phyloP scores from a whole-genome alignment of 2,329 filamentous ascomycete genomes.

The Trichoderma koningii region DNA sequence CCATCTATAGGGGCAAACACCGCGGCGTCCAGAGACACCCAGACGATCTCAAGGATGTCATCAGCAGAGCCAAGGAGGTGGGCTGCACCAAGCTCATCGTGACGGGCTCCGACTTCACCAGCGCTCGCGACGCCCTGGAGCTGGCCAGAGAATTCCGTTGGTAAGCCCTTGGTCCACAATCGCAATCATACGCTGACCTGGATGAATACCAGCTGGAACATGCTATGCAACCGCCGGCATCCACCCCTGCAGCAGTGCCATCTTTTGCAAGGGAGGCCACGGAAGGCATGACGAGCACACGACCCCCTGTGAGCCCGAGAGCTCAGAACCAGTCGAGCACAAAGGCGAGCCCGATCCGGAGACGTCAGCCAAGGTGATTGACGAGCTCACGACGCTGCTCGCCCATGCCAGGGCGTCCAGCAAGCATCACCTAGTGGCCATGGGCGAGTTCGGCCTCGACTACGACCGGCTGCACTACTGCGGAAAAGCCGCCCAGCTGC shows the following conservation, averaged over 20 bases:
- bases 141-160: conserved; percentile 74
- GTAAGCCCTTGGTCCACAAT: conserved; percentile 37
- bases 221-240: conserved; percentile 93
- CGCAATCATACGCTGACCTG: conserved; percentile 18
- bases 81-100: conserved; percentile 91
- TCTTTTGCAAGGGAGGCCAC: conserved; percentile 61
- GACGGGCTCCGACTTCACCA: conserved; percentile 83
- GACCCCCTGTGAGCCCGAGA: conserved; percentile 56
- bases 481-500: conserved; percentile 74
- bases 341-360: conserved; percentile 49
- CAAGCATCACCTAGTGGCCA: conserved; percentile 63
- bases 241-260: conserved; percentile 83
- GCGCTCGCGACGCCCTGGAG: conserved; percentile 72
- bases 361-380: conserved; percentile 54
- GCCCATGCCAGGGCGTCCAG: conserved; percentile 55
- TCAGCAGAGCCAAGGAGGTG: conserved; percentile 74
- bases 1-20: conserved; percentile 82
- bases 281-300: conserved; percentile 43
- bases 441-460: conserved; percentile 94
- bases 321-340: conserved; percentile 51
- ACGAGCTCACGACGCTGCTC: conserved; percentile 66
- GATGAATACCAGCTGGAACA: conserved; percentile 60
- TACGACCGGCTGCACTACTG: conserved; percentile 90
- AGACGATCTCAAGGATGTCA: conserved; percentile 72
- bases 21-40: conserved; percentile 76